A percentile compares a stretch with the other conserved stretches of the same genome.
These are phyloP conservation scores for Oryza meridionalis DNA, from an alignment of 176 grass and related monocot genomes.

Conservation along the genomic window DNA sequence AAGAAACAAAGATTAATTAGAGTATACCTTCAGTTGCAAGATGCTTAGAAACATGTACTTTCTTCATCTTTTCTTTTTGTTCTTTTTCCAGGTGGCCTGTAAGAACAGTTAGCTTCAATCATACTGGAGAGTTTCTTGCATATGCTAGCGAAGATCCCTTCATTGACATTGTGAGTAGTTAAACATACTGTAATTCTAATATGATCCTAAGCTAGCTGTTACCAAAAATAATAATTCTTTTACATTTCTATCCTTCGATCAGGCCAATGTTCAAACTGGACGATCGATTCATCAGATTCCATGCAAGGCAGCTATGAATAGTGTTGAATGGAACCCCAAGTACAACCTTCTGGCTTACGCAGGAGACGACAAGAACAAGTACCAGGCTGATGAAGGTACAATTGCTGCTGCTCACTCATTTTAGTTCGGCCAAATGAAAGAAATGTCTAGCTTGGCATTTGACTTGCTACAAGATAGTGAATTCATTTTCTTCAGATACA, in stretches of 20 bases:
- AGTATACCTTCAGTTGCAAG: slow-evolving; percentile 20
- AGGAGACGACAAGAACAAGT: slow-evolving; percentile 97
- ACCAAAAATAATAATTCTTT: neutral
- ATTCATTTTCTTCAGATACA: slow-evolving; percentile 22
- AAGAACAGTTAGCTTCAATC: slow-evolving; percentile 93
- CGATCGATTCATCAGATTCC: slow-evolving; percentile 94
- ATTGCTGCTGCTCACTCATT: slow-evolving; percentile 8
- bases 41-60: slow-evolving; percentile 4
- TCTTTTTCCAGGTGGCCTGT: slow-evolving; percentile 79
- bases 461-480: neutral
- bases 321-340: slow-evolving; percentile 99
- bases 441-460: neutral
- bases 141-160: slow-evolving; percentile 96
- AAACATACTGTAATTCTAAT: slow-evolving; percentile 27
- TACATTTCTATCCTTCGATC: slow-evolving; percentile 39
- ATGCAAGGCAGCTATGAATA: slow-evolving; percentile 94
- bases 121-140: slow-evolving; percentile 93
- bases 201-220: slow-evolving; percentile 16
- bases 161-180: slow-evolving; percentile 91
- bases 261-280: slow-evolving; percentile 95
- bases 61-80: neutral
- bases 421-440: neutral
- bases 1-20: neutral
- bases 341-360: slow-evolving; percentile 95
- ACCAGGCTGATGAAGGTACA: slow-evolving; percentile 88